Evolutionary conservation across 2,329 filamentous ascomycete species (phyloP).

Genomic region (Byssothecium circinans): DNA sequence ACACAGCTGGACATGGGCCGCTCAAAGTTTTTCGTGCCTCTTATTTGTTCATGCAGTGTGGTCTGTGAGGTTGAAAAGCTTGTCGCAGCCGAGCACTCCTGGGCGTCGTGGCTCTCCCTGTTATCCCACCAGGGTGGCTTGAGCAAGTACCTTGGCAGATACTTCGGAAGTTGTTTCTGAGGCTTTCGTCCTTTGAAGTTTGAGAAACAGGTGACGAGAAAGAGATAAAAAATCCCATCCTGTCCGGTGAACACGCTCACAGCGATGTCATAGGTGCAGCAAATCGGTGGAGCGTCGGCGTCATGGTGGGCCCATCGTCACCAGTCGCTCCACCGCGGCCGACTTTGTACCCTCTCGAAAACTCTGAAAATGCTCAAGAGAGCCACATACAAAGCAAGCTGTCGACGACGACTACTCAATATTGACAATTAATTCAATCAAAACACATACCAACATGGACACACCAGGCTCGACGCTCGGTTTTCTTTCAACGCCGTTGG

Average conservation of each 20-base stretch:
- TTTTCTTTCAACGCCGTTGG: conserved; percentile 29
- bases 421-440: conserved; percentile 20
- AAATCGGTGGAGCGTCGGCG: conserved; percentile 9
- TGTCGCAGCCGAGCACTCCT: too few species aligned
- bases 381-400: conserved; percentile 1
- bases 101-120: too few species aligned
- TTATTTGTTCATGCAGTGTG: too few species aligned
- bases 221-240: background rate
- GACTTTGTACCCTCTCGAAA: background rate
- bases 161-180: background rate
- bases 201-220: background rate
- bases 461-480: conserved; percentile 26
- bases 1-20: too few species aligned
- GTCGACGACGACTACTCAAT: conserved; percentile 23
- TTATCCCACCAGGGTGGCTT: background rate
- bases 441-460: conserved; percentile 20
- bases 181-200: background rate
- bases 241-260: background rate
- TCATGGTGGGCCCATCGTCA: conserved; percentile 9
- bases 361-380: conserved; percentile 1
- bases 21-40: too few species aligned
- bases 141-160: background rate
- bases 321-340: conserved; percentile 1
- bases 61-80: too few species aligned
- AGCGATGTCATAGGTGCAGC: conserved; percentile 6